These are phyloP conservation scores for Backusella sp. DNA, from an alignment of 192 early-diverging fungal species.

Conservation along the genomic window DNA sequence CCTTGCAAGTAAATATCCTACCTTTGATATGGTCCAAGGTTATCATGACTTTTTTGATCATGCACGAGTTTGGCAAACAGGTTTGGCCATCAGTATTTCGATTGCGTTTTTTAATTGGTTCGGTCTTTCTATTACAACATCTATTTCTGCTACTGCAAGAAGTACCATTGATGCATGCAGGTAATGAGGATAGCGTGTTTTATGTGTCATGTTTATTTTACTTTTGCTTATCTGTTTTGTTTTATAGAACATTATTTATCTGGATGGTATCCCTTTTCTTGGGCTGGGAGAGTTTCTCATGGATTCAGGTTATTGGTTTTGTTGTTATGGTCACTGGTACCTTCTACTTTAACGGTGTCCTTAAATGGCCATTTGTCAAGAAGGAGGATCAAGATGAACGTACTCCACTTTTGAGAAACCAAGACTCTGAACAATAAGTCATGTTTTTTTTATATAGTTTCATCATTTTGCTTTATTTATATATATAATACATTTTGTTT, in stretches of 20 bases:
- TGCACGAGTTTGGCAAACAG: conserved; percentile 65
- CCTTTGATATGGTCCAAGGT: conserved; percentile 80
- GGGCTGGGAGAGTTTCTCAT: conserved; percentile 93
- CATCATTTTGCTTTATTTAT: not conserved
- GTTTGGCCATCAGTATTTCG: conserved; percentile 81
- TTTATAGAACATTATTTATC: conserved; percentile 79
- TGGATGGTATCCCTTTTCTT: conserved; percentile 90
- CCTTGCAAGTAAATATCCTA: conserved; percentile 63
- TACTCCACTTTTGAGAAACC: conserved; percentile 12
- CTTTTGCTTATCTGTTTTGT: not conserved
- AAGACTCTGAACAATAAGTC: conserved; percentile 2
- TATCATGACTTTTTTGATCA: conserved; percentile 67
- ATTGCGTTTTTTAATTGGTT: conserved; percentile 98
- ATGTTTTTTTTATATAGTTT: not conserved
- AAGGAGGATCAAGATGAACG: not conserved
- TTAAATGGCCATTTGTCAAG: conserved; percentile 37
- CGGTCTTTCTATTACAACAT: conserved; percentile 87
- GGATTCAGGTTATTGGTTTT: conserved; percentile 91
- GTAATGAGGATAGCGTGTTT: conserved; percentile 17
- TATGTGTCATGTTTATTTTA: not conserved
- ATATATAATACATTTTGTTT: conserved; percentile 7
- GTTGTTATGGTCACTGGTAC: conserved; percentile 75
- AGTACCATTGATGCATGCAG: conserved; percentile 95
- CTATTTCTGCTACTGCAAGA: conserved; percentile 85
- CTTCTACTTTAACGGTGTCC: conserved; percentile 87